Base-by-base conservation (phyloP, 805 yeast genomes). In the Candida orba region DNA sequence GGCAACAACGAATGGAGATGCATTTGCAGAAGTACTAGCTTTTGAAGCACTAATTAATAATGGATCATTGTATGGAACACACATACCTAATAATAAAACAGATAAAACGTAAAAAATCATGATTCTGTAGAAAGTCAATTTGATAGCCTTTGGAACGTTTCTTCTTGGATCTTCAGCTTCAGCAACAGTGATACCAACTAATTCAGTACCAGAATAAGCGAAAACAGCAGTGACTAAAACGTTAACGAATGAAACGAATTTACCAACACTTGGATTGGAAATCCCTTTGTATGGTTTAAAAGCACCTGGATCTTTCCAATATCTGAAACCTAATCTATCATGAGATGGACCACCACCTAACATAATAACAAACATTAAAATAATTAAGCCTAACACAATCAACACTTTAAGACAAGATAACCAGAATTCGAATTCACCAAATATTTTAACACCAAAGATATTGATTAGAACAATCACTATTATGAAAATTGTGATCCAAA, bases 1-100 rank as follows among this genome's bases (percentile, higher is more conserved):
- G 34, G 91, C 86, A 64, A 84, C 77, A 41, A 84, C 90, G 54
- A 83, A 84, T 15, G 93, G 91, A n/a, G 90, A 83, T 12, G 89
- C 85, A 24, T 82, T 72, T 2, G 88, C 87, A 34, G 67, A 67
- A 2, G 74, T 63, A 14, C 78, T 63, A 39, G 82, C 82, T 51
- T 75, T 78, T 43, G 71, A 75, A 32, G 71, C 73, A 43, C 73
- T 61, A 43, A 76, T 76, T 45, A 73, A 64, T 47, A 76, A 62
- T 4, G 60, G 52, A 49, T 77, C 73, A 46, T 65, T 68, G 60
- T 73, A 82, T 15, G 91, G 90, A n/a, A 85, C 91, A 48, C 85
- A 68, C 52, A 83, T 73, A 39, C 90, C 86, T 56, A 69, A 75
- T 51, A 72, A 66, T 46, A 65, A 77, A 60, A 64, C 73, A 51